Base-by-base conservation (phyloP, 345 rosid species). In the Populus simonii region DNA sequence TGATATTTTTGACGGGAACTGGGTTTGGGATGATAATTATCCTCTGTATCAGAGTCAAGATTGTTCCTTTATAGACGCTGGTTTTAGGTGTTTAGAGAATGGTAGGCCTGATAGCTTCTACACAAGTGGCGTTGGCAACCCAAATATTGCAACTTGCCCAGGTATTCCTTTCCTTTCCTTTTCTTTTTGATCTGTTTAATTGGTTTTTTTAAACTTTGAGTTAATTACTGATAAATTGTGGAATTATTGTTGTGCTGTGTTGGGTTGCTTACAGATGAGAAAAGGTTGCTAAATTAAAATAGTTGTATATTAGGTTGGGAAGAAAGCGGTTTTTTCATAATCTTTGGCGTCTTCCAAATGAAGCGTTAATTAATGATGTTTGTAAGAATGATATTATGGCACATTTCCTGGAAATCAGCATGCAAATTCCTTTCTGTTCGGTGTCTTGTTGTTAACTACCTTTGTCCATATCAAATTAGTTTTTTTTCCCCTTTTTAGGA, bases 81-180 rank as follows among this genome's bases (percentile, higher is more conserved):
- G 92, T 59, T 91, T 91, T 78, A 87, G 93, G 74, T 91, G 95
- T 71, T 74, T 81, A 22, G 93, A 91, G 82, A 91, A 87, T 84
- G 92, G 95, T 5, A 83, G 95, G 82, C 93, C 91, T 47, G 95
- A 91, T 81, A 78, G 75, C 83, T 91, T 80, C 83, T 90, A 73
- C 86, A 88, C 74, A 90, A 91, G 83, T 91, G 93, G 96, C 89
- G 96, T 29, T 91, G 96, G 96, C 96, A 88, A 68, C 93, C 96
- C 65, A 83, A 79, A 29, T 82, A 68, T 23, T 91, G 96, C 76
- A 81, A 85, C 83, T 80, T 91, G 89, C 96, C 96, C 84, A 86
- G 96, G 96, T 88, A 38, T 20, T 68, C 13, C 27, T 68, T 51
- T 9, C 68, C 18, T 36, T 68, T 53, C 16, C 23, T 76, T 15